A percentile compares a stretch with the other conserved stretches of the same genome.
These are phyloP conservation scores for Limnanthes douglasii DNA, from an alignment of 345 rosid species.

Conservation along the genomic window DNA sequence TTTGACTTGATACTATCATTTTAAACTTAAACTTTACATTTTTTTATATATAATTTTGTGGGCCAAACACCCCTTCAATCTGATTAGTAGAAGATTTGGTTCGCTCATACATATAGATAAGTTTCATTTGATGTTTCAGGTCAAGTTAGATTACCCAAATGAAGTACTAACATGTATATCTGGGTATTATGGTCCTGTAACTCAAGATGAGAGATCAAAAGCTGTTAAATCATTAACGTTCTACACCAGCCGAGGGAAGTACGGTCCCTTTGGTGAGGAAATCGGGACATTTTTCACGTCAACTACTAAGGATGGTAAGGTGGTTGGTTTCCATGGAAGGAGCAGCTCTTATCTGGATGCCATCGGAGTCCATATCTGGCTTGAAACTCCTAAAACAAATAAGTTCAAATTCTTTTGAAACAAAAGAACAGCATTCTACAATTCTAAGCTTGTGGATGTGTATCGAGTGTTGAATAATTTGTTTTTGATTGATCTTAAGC, in stretches of 20 bases:
- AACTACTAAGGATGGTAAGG: conserved; percentile 61
- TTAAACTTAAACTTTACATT: too few species aligned
- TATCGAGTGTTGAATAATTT: too few species aligned
- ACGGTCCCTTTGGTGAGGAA: conserved; percentile 85
- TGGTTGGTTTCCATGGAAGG: conserved; percentile 83
- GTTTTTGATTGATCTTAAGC: too few species aligned
- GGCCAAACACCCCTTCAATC: too few species aligned
- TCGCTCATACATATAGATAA: too few species aligned
- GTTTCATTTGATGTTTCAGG: too few species aligned
- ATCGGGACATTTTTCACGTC: conserved; percentile 72
- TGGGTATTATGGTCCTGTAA: conserved; percentile 50
- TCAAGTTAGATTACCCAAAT: conserved; percentile 60
- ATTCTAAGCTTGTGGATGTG: too few species aligned
- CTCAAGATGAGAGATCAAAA: conserved; percentile 24
- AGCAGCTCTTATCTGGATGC: conserved; percentile 64
- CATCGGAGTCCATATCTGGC: conserved; percentile 85
- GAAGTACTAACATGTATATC: conserved; percentile 53
- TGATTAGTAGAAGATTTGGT: too few species aligned
- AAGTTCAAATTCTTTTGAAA: conserved; percentile 29
- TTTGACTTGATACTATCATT: too few species aligned
- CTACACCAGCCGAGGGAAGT: conserved; percentile 61
- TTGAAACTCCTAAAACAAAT: conserved; percentile 33
- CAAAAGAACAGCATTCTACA: too few species aligned
- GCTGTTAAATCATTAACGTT: conserved; percentile 61
- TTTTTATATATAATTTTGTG: too few species aligned